Evolutionary conservation across 2,329 filamentous ascomycete genomes (phyloP), one percentile per base, ranked within the genome.

Genomic region (Calonectria pseudoturangicola): DNA sequence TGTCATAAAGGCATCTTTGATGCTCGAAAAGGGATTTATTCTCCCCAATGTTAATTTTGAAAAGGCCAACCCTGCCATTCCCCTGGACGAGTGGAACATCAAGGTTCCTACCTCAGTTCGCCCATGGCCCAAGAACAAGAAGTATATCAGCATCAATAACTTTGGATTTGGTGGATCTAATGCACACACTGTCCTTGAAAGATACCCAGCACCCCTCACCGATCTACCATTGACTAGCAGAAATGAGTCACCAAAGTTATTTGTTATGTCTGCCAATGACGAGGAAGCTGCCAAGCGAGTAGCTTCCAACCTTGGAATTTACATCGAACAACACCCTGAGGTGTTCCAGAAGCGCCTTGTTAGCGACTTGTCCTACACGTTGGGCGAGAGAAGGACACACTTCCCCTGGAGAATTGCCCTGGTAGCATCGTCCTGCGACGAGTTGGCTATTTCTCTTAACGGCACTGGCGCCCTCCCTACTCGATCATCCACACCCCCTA

Each of bases 21-120:
- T 88, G 84, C 83, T 90, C 1, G 87, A 90, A 74, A 84, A 86
- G 66, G 86, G 85, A 6, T 87, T 88, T 70, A 85, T 90, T 33
- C 81, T 87, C 13, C 88, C 88, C 7, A 89, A 89, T 72, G 81
- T 85, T 67, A 86, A 89, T 76, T 89, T 88, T 76, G 85, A 88
- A 77, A 79, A 84, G 28, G 85, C 86, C 2, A 90, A 89, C 68
- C 83, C 83, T 27, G 86, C 84, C 75, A 89, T 89, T 10, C 86
- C 87, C 0, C 87, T 87, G 68, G 85, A 87, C 47, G 83, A 87
- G 39, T 89, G 87, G 87, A 86, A 88, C 68, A 80, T 89, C 68
- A 88, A 87, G 76, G 83, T 89, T 0, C 86, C 87, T 0, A 78
- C 82, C 28, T 84, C 76, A 18, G 84, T 86, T 67, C 81, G 84